A percentile compares a stretch with the other conserved stretches of the same genome.
These are phyloP conservation scores for Curvularia hawaiiensis DNA, from an alignment of 2,329 filamentous ascomycete species.

Conservation along the genomic window DNA sequence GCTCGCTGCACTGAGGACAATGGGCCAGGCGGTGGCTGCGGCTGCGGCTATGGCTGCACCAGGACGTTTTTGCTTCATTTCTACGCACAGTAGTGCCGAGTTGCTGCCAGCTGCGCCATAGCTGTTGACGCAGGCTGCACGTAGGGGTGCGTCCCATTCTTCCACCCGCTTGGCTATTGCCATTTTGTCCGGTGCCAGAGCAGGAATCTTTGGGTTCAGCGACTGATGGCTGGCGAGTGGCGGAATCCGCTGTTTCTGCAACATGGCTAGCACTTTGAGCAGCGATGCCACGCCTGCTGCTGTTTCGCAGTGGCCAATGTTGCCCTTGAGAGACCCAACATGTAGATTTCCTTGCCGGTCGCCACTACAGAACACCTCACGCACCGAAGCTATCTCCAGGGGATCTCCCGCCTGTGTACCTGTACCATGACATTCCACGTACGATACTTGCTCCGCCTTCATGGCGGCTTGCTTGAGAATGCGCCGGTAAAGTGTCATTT, in stretches of 20 bases:
- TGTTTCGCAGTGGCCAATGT: constrained; percentile 44
- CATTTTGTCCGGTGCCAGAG: constrained; percentile 15
- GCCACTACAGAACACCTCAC: constrained; percentile 13
- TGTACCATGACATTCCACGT: constrained; percentile 27
- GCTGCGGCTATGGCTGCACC: background rate
- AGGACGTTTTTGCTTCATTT: constrained; percentile 1
- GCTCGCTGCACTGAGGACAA: constrained; percentile 4
- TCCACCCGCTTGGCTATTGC: constrained; percentile 6
- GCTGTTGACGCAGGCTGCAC: constrained; percentile 45
- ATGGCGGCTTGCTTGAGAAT: constrained; percentile 18
- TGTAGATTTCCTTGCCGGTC: constrained; percentile 12
- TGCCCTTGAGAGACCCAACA: constrained; percentile 43
- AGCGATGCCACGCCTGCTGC: constrained; percentile 41
- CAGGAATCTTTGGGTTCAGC: constrained; percentile 26
- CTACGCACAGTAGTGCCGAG: constrained; percentile 17
- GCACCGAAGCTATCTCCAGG: constrained; percentile 17
- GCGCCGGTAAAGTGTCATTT: constrained; percentile 16
- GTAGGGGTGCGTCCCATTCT: constrained; percentile 12
- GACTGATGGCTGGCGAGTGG: constrained; percentile 22
- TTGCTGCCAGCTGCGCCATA: constrained; percentile 44
- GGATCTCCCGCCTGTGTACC: constrained; percentile 26
- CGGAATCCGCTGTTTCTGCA: constrained; percentile 20
- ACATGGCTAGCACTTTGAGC: constrained; percentile 27
- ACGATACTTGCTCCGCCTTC: constrained; percentile 13
- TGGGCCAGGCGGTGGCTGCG: background rate